Evolutionary conservation across 1,284 basidiomycete species (phyloP).

Genomic region (Amylostereum chailletii): DNA sequence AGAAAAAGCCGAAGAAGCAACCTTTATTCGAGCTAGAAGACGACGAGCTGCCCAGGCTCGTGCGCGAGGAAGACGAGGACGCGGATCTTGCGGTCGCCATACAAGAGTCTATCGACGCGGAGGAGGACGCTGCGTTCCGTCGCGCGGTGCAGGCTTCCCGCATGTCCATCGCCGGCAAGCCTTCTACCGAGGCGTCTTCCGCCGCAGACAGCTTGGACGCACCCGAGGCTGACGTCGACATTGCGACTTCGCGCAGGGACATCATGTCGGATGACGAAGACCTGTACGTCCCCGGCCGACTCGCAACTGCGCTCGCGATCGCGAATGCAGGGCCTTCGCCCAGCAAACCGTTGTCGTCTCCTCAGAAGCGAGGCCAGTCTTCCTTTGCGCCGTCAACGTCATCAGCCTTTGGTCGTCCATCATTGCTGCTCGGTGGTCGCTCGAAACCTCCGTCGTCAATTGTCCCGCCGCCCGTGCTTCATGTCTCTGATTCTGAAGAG

Average conservation of each 20-base stretch:
- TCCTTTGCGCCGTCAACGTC: not conserved
- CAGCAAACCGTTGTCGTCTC: slow-evolving; percentile 12
- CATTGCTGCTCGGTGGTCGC: not conserved
- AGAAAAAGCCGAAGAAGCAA: slow-evolving; percentile 19
- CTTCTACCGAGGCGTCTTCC: slow-evolving; percentile 10
- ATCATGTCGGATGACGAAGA: slow-evolving; percentile 27
- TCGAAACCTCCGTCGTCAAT: not conserved
- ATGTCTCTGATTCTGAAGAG: slow-evolving; percentile 19
- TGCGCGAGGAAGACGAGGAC: slow-evolving; percentile 31
- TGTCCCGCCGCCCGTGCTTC: not conserved
- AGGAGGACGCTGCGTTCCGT: slow-evolving; percentile 23
- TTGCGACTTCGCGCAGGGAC: not conserved
- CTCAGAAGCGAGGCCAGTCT: not conserved
- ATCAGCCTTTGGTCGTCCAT: not conserved
- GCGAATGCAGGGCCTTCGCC: slow-evolving; percentile 42
- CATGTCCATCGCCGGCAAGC: slow-evolving; percentile 4
- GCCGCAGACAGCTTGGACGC: slow-evolving; percentile 6
- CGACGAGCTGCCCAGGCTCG: slow-evolving; percentile 23
- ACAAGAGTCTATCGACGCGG: slow-evolving; percentile 43
- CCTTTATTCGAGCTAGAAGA: slow-evolving; percentile 52
- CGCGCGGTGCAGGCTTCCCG: slow-evolving; percentile 23
- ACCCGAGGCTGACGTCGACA: slow-evolving; percentile 1
- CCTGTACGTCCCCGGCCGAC: slow-evolving; percentile 38
- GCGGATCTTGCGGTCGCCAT: slow-evolving; percentile 47
- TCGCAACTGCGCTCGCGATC: slow-evolving; percentile 58